Base-by-base conservation (phyloP, 2,329 filamentous ascomycete species). In the Botrytis tulipae region DNA sequence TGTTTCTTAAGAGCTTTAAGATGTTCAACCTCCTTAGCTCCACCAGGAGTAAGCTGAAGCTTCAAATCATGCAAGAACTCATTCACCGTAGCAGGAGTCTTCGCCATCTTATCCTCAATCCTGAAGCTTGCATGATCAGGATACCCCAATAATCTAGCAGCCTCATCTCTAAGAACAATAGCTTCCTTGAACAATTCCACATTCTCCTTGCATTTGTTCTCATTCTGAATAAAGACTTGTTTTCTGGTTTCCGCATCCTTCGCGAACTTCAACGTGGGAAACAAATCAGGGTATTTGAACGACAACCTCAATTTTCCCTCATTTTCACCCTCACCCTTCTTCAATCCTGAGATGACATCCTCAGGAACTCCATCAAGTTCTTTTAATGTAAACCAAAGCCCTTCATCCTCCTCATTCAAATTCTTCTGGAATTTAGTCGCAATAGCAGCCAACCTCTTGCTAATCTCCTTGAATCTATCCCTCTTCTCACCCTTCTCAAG, bases 61-160 rank as follows among this genome's bases (percentile, higher is more conserved):
- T 90, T 88, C 74, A 96, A 84, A 80, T 95, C 92, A 8, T 85
- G 86, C 12, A 96, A 84, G 82, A 96, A 95, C 70, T 89, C 87
- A 76, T 91, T 87, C 18, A 96, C 93, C 0, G 88, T 92, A 79
- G 89, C 86, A 2, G 92, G 87, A 1, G 87, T 90, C 85, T 95
- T 94, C 65, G 93, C 92, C 93, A 96, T 96, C 87, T 94, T 95
- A 79, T 93, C 90, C 79, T 94, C 92, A 57, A 96, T 91, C 65
- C 88, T 85, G 82, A 94, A 91, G 66, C 90, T 87, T 29, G 93
- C 93, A 80, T 95, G 92, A 80, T 94, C 90, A 9, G 89, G 86
- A 82, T 94, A 96, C 20, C 92, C 92, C 1, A 95, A 86, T 66
- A 95, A 86, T 70, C 92, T 88, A 20, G 93, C 93, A 29, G 90